Evolutionary conservation across 192 early-diverging fungal species (phyloP), one percentile per base, ranked within the genome.

Genomic region (Chytriomyces sp.): DNA sequence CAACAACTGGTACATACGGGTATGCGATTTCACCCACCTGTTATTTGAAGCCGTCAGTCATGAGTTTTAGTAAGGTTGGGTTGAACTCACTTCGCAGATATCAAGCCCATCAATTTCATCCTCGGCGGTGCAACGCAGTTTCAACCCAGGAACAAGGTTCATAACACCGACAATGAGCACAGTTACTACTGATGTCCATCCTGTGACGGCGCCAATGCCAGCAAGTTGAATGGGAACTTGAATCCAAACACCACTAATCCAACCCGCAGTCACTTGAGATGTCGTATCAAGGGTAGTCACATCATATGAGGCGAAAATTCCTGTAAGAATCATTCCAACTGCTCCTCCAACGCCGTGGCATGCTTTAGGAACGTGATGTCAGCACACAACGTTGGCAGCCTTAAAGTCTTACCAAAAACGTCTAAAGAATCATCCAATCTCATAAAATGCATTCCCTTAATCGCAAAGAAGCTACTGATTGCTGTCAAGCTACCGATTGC

Each of bases 341-440:
- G 87, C 61, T 14, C 94, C 96, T 39, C 93, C 91, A 22, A 94
- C 84, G 53, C 91, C 94, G 73, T 98, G 95, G 17, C 91, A 88
- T 39, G 89, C 22, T 94, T 92, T 73, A 96, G 93, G 31, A 98
- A n/a, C 94, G 28, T 93, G 93, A n/a, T 93, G 93, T 33, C 96
- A 93, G 56, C 96, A 94, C 22, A 94, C 96, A 68, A 93, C 96
- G 78, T 96, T 94, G 25, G 93, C 82, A 30, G n/a, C n/a, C n/a
- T n/a, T 49, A 49, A 49, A 79, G 95, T 80, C n/a, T 19, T 87
- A 54, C 88, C 92, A 78, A 90, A 93, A n/a, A 89, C 93, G 71
- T 95, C 94, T 36, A 96, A 81, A 40, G 91, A 53, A 56, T 84
- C 82, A 64, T 78, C 74, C 14, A 77, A 39, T 6, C 49, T 22